Evolutionary conservation across 345 rosid species (phyloP).

Genomic region (Pseudoturritis turrita): DNA sequence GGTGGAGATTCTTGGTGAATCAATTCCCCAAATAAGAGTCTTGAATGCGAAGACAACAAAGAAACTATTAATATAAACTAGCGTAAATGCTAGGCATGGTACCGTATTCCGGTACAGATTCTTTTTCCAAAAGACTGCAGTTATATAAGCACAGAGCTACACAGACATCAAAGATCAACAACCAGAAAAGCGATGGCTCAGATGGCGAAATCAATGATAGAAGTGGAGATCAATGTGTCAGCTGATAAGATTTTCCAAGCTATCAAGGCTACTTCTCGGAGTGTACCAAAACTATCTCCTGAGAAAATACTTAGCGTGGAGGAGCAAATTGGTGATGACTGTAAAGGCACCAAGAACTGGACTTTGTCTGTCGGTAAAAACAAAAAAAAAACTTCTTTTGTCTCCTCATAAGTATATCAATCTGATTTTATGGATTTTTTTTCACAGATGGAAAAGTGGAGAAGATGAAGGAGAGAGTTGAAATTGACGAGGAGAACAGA

Average conservation of each 20-base stretch:
- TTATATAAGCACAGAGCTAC: conserved; percentile 13
- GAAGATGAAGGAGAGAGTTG: conserved; percentile 27
- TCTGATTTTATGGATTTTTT: background rate
- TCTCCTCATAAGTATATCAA: background rate
- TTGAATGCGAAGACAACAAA: background rate
- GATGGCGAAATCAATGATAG: conserved; percentile 20
- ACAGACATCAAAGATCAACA: background rate
- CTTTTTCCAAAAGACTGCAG: background rate
- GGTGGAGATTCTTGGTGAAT: conserved; percentile 10
- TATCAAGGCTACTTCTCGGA: conserved; percentile 18
- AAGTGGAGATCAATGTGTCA: conserved; percentile 13
- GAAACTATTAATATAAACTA: background rate
- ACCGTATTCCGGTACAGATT: conserved; percentile 4
- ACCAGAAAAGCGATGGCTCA: conserved; percentile 14
- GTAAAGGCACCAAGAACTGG: conserved; percentile 26
- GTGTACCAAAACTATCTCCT: conserved; percentile 27
- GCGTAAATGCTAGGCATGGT: conserved; percentile 22
- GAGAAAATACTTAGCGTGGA: conserved; percentile 25
- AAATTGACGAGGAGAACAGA: conserved; percentile 12
- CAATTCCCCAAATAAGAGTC: background rate
- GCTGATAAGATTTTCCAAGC: conserved; percentile 28
- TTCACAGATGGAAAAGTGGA: conserved; percentile 30
- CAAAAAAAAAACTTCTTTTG: background rate
- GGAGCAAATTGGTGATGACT: conserved; percentile 7
- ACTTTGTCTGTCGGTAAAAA: conserved; percentile 17